A percentile compares a stretch with the other conserved stretches of the same genome.
Evolutionary conservation across 2,329 filamentous ascomycete genomes (phyloP).

Genomic region (Didymella segeticola): DNA sequence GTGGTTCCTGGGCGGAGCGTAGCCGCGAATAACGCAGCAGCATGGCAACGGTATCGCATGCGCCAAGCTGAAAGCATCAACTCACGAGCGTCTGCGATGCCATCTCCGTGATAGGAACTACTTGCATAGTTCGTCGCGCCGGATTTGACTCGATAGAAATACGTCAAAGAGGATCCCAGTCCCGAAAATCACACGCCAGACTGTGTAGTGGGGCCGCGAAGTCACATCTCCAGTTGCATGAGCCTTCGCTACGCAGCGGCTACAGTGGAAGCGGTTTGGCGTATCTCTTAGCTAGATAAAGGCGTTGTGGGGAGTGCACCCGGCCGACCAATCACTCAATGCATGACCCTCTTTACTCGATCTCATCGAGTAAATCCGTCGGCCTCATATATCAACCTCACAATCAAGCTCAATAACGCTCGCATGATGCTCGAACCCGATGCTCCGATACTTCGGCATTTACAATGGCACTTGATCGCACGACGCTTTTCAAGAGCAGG

Average conservation of each 20-base stretch:
- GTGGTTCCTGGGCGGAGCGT: conserved; percentile 12
- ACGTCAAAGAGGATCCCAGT: conserved; percentile 27
- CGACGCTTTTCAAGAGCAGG: neutral
- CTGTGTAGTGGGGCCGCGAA: conserved; percentile 12
- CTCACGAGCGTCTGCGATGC: conserved; percentile 10
- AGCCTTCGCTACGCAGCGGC: conserved; percentile 19
- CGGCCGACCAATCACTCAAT: conserved; percentile 23
- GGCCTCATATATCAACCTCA: conserved; percentile 22
- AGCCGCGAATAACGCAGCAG: conserved; percentile 23
- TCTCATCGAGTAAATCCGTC: conserved; percentile 37
- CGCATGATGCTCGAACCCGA: conserved; percentile 1
- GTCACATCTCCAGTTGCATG: conserved; percentile 20
- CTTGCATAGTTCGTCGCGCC: neutral
- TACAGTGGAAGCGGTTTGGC: conserved; percentile 18
- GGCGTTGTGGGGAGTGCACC: conserved; percentile 32
- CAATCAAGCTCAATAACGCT: conserved; percentile 11
- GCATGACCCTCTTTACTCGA: conserved; percentile 33
- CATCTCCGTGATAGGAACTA: conserved; percentile 24
- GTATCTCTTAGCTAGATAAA: conserved; percentile 28
- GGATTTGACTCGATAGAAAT: conserved; percentile 42
- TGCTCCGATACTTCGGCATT: conserved; percentile 6
- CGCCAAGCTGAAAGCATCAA: conserved; percentile 11
- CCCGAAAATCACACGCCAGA: conserved; percentile 24
- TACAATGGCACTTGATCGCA: neutral
- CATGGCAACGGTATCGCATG: conserved; percentile 22